Percentiles rank a stretch among this genome's conserved stretches.
phyloP scores from a whole-genome alignment of 2,329 filamentous ascomycete species.

The Nigrospora osmanthi region DNA sequence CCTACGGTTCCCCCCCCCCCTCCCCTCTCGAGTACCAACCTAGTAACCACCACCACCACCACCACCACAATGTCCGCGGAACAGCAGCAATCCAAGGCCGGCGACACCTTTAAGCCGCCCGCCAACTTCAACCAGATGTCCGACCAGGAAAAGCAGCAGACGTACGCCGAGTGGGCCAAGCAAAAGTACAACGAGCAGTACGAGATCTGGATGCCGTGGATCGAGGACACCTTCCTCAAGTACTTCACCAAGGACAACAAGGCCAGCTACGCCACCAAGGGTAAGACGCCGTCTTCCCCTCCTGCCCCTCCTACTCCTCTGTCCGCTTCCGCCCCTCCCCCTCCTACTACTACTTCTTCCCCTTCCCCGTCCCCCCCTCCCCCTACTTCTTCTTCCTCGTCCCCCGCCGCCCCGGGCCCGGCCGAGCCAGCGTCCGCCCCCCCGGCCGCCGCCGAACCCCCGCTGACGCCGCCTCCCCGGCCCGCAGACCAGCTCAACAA shows the following conservation, averaged over 20 bases:
- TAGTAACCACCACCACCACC: not conserved
- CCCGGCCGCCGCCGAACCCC: no score
- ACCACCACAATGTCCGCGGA: not conserved
- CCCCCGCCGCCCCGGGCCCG: not conserved
- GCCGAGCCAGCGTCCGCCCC: not conserved
- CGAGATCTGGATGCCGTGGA: constrained; percentile 69
- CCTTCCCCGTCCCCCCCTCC: not conserved
- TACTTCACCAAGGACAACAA: constrained; percentile 76
- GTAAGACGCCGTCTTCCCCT: constrained; percentile 27
- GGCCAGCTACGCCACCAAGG: constrained; percentile 61
- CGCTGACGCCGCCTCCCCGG: not conserved
- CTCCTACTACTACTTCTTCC: not conserved
- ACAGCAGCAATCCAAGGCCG: not conserved
- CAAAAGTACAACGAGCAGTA: constrained; percentile 65
- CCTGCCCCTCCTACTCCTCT: not conserved
- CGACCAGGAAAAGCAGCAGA: constrained; percentile 6
- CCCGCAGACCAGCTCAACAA: constrained; percentile 55
- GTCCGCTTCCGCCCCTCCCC: not conserved
- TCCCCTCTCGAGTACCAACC: not conserved
- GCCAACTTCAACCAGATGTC: constrained; percentile 3
- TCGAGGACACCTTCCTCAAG: constrained; percentile 64
- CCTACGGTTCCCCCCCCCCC: not conserved
- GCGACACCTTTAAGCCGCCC: constrained; percentile 5
- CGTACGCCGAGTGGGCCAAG: constrained; percentile 47
- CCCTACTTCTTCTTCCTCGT: not conserved